These are phyloP conservation scores for Zygosaccharomyces pseudobailii DNA, from an alignment of 1,139 yeast genomes.

Conservation along the genomic window DNA sequence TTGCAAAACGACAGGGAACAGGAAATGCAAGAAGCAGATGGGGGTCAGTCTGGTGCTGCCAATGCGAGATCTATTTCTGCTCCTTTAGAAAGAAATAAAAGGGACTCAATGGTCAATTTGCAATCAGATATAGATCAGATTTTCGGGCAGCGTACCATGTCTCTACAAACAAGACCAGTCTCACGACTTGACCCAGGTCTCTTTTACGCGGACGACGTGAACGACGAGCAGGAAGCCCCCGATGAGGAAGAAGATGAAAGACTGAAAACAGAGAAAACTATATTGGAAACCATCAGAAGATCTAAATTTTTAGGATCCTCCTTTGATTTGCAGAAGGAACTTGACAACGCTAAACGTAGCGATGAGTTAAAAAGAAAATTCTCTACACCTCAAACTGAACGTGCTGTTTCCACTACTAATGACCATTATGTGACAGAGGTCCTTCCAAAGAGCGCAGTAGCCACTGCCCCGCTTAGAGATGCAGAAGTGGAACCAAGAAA, in stretches of 20 bases:
- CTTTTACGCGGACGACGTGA: slow-evolving; percentile 7
- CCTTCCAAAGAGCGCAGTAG: slow-evolving; percentile 27
- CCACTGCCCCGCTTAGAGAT: slow-evolving; percentile 26
- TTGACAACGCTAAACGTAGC: slow-evolving; percentile 42
- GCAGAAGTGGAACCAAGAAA: slow-evolving; percentile 36
- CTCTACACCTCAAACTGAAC: slow-evolving; percentile 7
- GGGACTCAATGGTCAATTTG: slow-evolving; percentile 22
- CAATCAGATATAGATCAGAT: slow-evolving; percentile 19
- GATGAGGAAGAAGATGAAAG: slow-evolving; percentile 8
- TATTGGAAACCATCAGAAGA: slow-evolving; percentile 39
- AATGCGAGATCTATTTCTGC: slow-evolving; percentile 38
- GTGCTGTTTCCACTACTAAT: slow-evolving; percentile 15
- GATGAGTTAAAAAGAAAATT: slow-evolving; percentile 19
- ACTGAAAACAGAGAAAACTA: slow-evolving; percentile 25
- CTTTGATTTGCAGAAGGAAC: slow-evolving; percentile 43
- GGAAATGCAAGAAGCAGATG: slow-evolving; percentile 4
- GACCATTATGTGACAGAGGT: slow-evolving; percentile 17
- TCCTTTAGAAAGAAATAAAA: slow-evolving; percentile 27
- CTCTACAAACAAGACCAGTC: slow-evolving; percentile 52
- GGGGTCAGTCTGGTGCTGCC: slow-evolving; percentile 6
- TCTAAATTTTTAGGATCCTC: slow-evolving; percentile 41
- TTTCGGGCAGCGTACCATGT: slow-evolving; percentile 37
- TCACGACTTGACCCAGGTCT: slow-evolving; percentile 65
- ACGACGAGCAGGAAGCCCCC: background rate
- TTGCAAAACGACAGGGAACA: slow-evolving; percentile 19